phyloP scores from a whole-genome alignment of 306 rosid species.

The Cucumis cinereus region DNA sequence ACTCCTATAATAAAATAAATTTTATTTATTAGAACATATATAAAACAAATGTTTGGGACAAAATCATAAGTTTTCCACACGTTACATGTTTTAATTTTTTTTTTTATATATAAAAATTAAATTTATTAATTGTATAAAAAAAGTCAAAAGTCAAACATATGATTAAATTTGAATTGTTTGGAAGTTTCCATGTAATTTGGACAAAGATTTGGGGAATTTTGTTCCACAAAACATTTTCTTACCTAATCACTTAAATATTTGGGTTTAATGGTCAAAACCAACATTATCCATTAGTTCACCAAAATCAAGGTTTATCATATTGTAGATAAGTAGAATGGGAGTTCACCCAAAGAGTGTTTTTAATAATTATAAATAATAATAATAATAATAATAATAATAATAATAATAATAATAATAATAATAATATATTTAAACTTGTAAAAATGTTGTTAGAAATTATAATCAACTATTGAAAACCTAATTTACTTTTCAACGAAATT shows the following conservation, averaged over 20 bases:
- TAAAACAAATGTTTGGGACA: not conserved
- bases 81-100: not conserved
- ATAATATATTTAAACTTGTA: not conserved
- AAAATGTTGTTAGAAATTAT: not conserved
- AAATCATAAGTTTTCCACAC: not conserved
- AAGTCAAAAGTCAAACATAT: not conserved
- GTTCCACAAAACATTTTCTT: not conserved
- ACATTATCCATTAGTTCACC: conserved; percentile 6
- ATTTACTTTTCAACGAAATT: not conserved
- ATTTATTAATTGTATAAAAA: not conserved
- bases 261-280: not conserved
- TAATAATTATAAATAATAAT: too few species aligned
- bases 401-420: too few species aligned
- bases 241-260: not conserved
- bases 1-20: too few species aligned
- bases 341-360: not conserved
- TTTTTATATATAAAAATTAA: too few species aligned
- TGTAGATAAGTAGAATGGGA: not conserved
- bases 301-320: not conserved
- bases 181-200: not conserved
- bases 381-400: too few species aligned
- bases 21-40: too few species aligned
- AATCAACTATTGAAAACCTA: not conserved
- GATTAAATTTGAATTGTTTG: not conserved
- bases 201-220: not conserved